Conservation (phyloP, 179 eudicot species). For the Actinidia chinensis region DNA sequence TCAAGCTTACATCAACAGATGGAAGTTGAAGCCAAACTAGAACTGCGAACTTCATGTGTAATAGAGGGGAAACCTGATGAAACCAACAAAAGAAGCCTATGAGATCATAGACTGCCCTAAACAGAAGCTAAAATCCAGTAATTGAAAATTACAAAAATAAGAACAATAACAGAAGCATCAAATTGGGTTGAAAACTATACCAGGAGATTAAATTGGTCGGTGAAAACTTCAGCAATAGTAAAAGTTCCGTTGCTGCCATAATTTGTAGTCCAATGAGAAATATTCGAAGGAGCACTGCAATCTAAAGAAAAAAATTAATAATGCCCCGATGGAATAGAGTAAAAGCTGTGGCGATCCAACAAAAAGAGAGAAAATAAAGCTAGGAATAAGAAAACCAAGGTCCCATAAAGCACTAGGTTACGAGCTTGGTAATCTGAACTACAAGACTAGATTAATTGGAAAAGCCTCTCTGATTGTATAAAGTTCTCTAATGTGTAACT, state of each 20-base stretch:
- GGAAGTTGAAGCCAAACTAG: slow-evolving; percentile 99
- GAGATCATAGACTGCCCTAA: slow-evolving; percentile 7
- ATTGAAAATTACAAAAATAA: neutral
- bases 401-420: neutral
- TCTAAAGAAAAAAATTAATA: neutral
- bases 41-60: slow-evolving; percentile 91
- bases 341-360: neutral
- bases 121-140: slow-evolving; percentile 9
- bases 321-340: neutral
- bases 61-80: slow-evolving; percentile 74
- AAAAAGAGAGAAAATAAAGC: too few relatives aligned
- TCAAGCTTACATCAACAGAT: slow-evolving; percentile 60
- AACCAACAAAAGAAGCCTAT: slow-evolving; percentile 13
- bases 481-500: neutral
- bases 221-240: slow-evolving; percentile 66
- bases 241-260: slow-evolving; percentile 89
- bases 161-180: neutral
- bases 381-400: neutral
- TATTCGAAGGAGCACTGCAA: neutral
- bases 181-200: slow-evolving; percentile 39
- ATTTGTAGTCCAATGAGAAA: slow-evolving; percentile 10
- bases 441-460: slow-evolving; percentile 4
- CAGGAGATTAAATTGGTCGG: slow-evolving; percentile 86
- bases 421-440: neutral
- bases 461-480: neutral